Evolutionary conservation across 2,329 filamentous ascomycete species (phyloP), one percentile per base, ranked within the genome.

Genomic region (Aureobasidium sp.): DNA sequence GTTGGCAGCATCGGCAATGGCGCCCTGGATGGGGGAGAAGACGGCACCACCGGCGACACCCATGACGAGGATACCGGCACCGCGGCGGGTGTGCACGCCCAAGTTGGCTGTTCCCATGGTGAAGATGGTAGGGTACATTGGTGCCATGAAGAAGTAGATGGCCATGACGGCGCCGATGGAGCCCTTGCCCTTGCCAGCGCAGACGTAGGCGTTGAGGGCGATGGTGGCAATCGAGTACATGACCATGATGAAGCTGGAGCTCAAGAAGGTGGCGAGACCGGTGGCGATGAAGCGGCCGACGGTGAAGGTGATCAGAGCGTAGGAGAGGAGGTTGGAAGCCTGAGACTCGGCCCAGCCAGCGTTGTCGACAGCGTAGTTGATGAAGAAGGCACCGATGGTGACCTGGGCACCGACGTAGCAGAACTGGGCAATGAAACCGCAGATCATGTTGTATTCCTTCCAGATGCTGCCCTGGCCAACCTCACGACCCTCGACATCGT

Each of bases 381-480:
- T 73, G 68, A 74, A 73, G 64, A 74, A 71, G 15, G 69, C 66
- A 21, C 69, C 71, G 55, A 69, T 67, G 43, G 70, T 71, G 57
- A 74, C 71, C 60, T 74, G 71, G 21, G 71, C 69, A 59, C 71
- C 71, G 51, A 73, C 71, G 64, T 74, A 74, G 66, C 70, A 73
- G 69, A 72, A 69, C 60, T 69, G 67, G 6, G 72, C 71, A 35
- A 70, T 57, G 66, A 74, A 71, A 37, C 69, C 72, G 62, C 69
- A 71, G 65, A 74, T 69, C 69, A 74, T 72, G 68, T 73, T 73
- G 68, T 69, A 73, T 65, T 74, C 70, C 69, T 73, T 73, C 69
- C 70, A 70, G 35, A 74, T 64, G 17, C 71, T 71, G 37, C 67
- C 70, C 54, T 68, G 64, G 40, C 65, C 65, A 58, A 71, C 66